Evolutionary conservation across 2,329 filamentous ascomycete genomes (phyloP), one percentile per base, ranked within the genome.

Genomic region (Colletotrichum graminicola): DNA sequence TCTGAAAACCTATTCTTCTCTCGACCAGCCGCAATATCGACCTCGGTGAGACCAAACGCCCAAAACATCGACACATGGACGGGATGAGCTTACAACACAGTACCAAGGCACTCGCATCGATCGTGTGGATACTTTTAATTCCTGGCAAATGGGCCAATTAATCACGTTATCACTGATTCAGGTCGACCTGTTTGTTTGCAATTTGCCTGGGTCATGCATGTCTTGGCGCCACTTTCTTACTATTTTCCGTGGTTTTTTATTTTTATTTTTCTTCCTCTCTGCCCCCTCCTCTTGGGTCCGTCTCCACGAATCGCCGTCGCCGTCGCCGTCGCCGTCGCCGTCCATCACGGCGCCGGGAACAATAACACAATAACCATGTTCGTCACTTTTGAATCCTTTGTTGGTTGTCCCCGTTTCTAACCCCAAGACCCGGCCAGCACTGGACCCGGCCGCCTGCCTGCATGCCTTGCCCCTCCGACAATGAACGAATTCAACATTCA

Each of bases 141-240:
- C 52, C 41, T 59, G 36, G 57, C 59, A 63, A 63, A 71, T 68
- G 57, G 47, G 67, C 65, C 68, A 68, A 71, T 71, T 62, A 54
- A 71, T 71, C 68, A 68, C 65, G 59, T 52, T 54, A 59, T 67
- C 57, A 57, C 52, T 52, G 51, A 55, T 57, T 56, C 34, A 29
- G 63, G 62, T 71, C 57, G 34, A 21, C 57, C 36, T 62, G 52
- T 67, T 71, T 59, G 64, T 59, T 67, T 71, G 56, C 67, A 71
- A 67, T 57, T 36, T 67, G 26, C 47, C 63, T 56, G 57, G 63
- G 57, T 57, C 36, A 71, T 71, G 67, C 67, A 56, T 71, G 67
- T 56, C 39, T 62, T 34, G 54, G 23, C 36, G 6, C 10, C 4
- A 8, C 23, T 4, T 16, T 39, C 18, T 16, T 16, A 4, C 3